phyloP scores from a whole-genome alignment of 768 basidiomycete genomes.

The Paxillus rubicundulus region DNA sequence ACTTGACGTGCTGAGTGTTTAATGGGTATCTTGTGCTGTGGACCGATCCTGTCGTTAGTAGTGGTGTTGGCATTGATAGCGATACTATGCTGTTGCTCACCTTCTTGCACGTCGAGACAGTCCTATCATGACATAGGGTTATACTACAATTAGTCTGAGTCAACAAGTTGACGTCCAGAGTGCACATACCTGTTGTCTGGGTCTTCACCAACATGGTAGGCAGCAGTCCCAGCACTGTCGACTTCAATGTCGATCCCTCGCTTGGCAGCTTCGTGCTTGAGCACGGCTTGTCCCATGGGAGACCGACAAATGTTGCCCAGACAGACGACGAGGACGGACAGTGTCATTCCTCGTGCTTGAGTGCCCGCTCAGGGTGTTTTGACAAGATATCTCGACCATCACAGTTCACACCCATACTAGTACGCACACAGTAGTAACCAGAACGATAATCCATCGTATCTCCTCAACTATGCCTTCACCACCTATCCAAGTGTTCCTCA shows the following conservation, averaged over 20 bases:
- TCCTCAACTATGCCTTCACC: constrained; percentile 65
- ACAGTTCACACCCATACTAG: background rate
- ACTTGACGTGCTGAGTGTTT: constrained; percentile 68
- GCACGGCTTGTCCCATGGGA: constrained; percentile 90
- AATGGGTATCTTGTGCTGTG: constrained; percentile 74
- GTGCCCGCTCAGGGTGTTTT: background rate
- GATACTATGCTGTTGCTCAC: constrained; percentile 34
- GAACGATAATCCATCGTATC: constrained; percentile 7
- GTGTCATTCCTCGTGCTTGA: constrained; percentile 18
- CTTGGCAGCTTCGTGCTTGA: constrained; percentile 62
- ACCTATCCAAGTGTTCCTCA: constrained; percentile 76
- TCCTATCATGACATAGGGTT: constrained; percentile 40
- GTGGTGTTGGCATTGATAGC: too few relatives aligned
- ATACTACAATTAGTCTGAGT: background rate
- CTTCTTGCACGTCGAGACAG: constrained; percentile 68
- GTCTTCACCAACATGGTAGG: constrained; percentile 79
- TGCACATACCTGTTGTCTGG: constrained; percentile 72
- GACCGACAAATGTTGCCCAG: constrained; percentile 87
- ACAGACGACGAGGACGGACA: constrained; percentile 73
- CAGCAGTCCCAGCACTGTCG: constrained; percentile 83
- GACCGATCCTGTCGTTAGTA: background rate
- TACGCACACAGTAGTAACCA: background rate
- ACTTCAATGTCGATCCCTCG: constrained; percentile 67
- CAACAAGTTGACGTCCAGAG: background rate
- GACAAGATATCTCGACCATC: background rate